phyloP scores from a whole-genome alignment of 1,284 basidiomycete genomes.

The Malassezia nana region DNA sequence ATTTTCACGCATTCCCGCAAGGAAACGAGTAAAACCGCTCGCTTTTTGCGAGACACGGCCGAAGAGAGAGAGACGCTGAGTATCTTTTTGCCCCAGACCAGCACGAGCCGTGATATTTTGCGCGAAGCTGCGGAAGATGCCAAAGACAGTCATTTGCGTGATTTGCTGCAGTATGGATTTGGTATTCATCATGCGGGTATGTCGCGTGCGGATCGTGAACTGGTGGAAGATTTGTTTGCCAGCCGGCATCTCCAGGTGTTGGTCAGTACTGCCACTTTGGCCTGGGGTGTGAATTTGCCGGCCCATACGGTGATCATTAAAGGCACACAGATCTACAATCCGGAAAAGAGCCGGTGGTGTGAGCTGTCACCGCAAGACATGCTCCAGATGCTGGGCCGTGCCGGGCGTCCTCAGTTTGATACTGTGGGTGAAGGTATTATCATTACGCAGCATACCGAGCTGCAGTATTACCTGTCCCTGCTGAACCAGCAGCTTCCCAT shows the following conservation, averaged over 20 bases:
- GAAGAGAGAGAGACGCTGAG: constrained; percentile 93
- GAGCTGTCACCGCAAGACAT: constrained; percentile 94
- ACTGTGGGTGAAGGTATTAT: constrained; percentile 96
- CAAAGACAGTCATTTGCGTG: constrained; percentile 72
- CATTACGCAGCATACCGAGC: constrained; percentile 91
- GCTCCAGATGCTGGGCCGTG: constrained; percentile 95
- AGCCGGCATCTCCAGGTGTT: constrained; percentile 88
- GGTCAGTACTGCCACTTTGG: constrained; percentile 92
- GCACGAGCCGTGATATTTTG: constrained; percentile 35
- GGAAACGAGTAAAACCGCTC: constrained; percentile 94
- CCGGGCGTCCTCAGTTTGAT: constrained; percentile 94
- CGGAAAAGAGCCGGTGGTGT: constrained; percentile 94
- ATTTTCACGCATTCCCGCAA: constrained; percentile 98
- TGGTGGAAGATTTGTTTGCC: constrained; percentile 89
- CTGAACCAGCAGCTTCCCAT: constrained; percentile 59
- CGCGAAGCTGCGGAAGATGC: constrained; percentile 65
- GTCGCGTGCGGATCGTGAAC: constrained; percentile 79
- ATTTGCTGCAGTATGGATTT: constrained; percentile 89
- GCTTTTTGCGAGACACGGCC: constrained; percentile 85
- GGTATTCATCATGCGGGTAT: constrained; percentile 99
- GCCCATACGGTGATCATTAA: constrained; percentile 99
- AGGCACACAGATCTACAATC: constrained; percentile 98
- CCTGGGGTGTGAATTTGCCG: constrained; percentile 98
- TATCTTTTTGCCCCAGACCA: constrained; percentile 61
- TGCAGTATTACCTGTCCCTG: constrained; percentile 70